Evolutionary conservation across 139 green algal species (phyloP), one percentile per base, ranked within the genome.

Genomic region (Eudorina sp.): DNA sequence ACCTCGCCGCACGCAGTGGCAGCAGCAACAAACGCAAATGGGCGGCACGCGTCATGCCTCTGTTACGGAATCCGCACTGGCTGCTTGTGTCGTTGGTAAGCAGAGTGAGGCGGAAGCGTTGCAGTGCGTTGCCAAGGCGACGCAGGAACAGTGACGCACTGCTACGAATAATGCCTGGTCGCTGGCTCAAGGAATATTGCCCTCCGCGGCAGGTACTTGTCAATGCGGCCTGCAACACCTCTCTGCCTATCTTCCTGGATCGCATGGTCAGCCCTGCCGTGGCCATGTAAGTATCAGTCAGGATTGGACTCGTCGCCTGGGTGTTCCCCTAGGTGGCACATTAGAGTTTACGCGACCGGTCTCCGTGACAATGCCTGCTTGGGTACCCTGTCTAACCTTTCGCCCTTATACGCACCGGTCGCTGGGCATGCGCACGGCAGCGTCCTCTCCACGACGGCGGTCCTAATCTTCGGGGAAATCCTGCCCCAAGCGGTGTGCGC

Each of bases 401-500:
- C n/a, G n/a, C n/a, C n/a, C n/a, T n/a, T n/a, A n/a, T n/a, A n/a
- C n/a, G n/a, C n/a, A n/a, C n/a, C n/a, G n/a, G n/a, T n/a, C n/a
- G n/a, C n/a, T n/a, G n/a, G n/a, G n/a, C n/a, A n/a, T n/a, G n/a
- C n/a, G n/a, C n/a, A n/a, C n/a, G 23, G 29, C 58, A 85, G 78
- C 14, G 45, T 60, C 43, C 64, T 98, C 21, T 93, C 90, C 53
- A 93, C 97, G 6, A 93, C 89, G 0, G 92, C 94, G 7, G 93
- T 98, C 53, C 90, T 98, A 0, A 83, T 98, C 1, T 97, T 99
- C 83, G 97, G 97, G 45, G 83, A 98, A 89, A 95, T 97, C 66
- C 62, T 96, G 27, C 96, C 96, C 8, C 95, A 97, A 86, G 94
- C 96, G 2, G 70, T 96, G 0, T 99, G 97, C 92, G 95, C 94